Conservation (phyloP, 768 basidiomycete genomes). For the Boletellus ananiceps region DNA sequence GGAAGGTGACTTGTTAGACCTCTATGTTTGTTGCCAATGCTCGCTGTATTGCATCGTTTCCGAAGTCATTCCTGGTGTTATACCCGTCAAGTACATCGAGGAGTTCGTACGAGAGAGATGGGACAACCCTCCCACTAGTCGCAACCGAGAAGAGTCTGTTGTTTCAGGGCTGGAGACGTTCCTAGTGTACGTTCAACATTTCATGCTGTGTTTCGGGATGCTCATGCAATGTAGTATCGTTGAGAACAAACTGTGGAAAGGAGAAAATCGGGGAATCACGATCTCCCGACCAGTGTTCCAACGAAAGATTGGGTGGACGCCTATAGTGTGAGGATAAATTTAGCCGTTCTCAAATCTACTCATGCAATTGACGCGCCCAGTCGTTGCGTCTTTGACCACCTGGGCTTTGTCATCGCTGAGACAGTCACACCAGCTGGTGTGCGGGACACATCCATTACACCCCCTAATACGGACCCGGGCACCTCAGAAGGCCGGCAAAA, state of each 20-base stretch:
- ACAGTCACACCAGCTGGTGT: constrained; percentile 21
- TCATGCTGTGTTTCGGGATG: neutral
- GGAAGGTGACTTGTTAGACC: constrained; percentile 60
- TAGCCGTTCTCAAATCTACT: constrained; percentile 5
- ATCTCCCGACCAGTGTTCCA: constrained; percentile 53
- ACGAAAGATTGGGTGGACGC: constrained; percentile 62
- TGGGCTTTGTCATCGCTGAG: constrained; percentile 36
- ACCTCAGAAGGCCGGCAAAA: constrained; percentile 45
- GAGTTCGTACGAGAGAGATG: constrained; percentile 60
- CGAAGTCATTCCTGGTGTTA: constrained; percentile 66
- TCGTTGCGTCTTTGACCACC: constrained; percentile 35
- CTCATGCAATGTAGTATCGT: constrained; percentile 47
- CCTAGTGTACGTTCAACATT: constrained; percentile 46
- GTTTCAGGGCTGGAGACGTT: constrained; percentile 61
- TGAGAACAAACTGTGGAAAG: constrained; percentile 72
- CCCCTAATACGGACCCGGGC: constrained; percentile 50
- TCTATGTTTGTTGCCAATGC: constrained; percentile 85
- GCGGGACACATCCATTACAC: constrained; percentile 44
- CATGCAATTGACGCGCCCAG: constrained; percentile 24
- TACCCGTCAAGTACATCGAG: constrained; percentile 58
- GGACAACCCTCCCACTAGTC: constrained; percentile 53
- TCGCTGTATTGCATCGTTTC: constrained; percentile 69
- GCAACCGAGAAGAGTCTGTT: constrained; percentile 51
- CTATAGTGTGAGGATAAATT: constrained; percentile 46
- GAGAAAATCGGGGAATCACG: constrained; percentile 55